Conservation (phyloP, 768 basidiomycete genomes). For the Boletus sp. region DNA sequence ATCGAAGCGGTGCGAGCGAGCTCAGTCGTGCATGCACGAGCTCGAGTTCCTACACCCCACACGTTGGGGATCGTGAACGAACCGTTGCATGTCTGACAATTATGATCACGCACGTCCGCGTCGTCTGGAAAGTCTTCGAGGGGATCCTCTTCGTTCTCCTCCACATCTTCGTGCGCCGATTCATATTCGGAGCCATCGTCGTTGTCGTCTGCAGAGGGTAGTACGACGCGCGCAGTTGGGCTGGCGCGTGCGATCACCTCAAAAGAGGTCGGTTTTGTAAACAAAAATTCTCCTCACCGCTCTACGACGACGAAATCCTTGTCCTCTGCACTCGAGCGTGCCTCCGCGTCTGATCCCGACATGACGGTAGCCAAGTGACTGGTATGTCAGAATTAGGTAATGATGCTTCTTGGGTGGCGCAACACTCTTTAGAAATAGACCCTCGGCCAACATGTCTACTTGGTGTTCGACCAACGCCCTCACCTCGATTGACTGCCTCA, state of each 20-base stretch:
- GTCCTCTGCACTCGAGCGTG: slow-evolving; percentile 14
- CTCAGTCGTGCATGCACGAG: slow-evolving; percentile 77
- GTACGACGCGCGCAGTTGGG: slow-evolving; percentile 45
- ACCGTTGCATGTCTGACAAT: not conserved
- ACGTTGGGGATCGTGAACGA: not conserved
- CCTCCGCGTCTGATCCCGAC: slow-evolving; percentile 19
- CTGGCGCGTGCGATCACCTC: slow-evolving; percentile 16
- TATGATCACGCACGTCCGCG: slow-evolving; percentile 61
- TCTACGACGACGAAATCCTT: slow-evolving; percentile 24
- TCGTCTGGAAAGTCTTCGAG: slow-evolving; percentile 81
- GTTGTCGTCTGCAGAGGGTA: slow-evolving; percentile 36
- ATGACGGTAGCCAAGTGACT: slow-evolving; percentile 11
- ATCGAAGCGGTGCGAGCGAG: slow-evolving; percentile 62
- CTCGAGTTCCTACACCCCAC: slow-evolving; percentile 68
- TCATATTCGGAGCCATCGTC: slow-evolving; percentile 37
- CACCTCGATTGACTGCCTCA: no score
- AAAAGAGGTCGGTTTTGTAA: not conserved
- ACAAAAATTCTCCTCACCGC: slow-evolving; percentile 16
- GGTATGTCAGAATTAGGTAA: slow-evolving; percentile 11
- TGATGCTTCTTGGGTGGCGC: not conserved
- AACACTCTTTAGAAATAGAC: no score
- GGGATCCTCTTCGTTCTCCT: slow-evolving; percentile 60
- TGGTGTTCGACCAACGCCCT: no score
- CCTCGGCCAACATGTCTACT: no score
- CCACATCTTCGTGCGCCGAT: slow-evolving; percentile 40